Evolutionary conservation across 2,329 filamentous ascomycete genomes (phyloP), one percentile per base, ranked within the genome.

Genomic region (Pseudogymnoascus sp.): DNA sequence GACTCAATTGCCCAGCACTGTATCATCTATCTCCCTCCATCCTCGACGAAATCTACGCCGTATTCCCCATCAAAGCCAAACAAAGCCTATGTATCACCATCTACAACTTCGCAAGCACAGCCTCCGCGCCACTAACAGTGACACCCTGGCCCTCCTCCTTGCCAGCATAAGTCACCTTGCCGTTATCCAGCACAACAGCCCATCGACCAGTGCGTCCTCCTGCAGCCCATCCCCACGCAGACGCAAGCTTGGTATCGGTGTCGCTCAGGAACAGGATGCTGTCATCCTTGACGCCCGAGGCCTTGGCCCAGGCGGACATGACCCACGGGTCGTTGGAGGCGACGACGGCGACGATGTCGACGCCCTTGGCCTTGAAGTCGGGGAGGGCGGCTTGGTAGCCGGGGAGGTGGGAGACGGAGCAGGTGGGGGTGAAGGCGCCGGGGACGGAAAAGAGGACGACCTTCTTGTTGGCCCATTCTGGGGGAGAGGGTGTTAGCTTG

Each of bases 251-350:
- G 43, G 81, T 80, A 68, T 85, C 83, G 65, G 79, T 77, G 71
- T 90, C 87, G 69, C 80, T 82, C 68, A 89, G 79, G 78, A 90
- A 89, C 63, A 88, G 78, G 70, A 89, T 84, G 70, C 83, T 82
- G 65, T 89, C 83, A 59, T 78, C 78, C 70, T 81, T 85, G 67
- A 88, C 81, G 12, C 77, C 77, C 73, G 90, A 89, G 68, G 87
- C 86, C 78, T 90, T 90, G 71, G 83, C 83, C 85, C 85, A 88
- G 33, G 85, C 86, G 72, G 81, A 84, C 86, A 90, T 89, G 66
- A 90, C 87, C 72, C 77, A 89, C 14, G 83, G 79, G 75, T 90
- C 87, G 72, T 90, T 90, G 74, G 76, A 86, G 19, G 86, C 86
- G 69, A 89, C 83, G 65, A 87, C 81, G 41, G 84, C 85, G 62